Percentiles rank a stretch among this genome's conserved stretches.
These are phyloP conservation scores for Colletotrichum sansevieriae DNA, from an alignment of 2,329 filamentous ascomycete genomes.

Conservation along the genomic window DNA sequence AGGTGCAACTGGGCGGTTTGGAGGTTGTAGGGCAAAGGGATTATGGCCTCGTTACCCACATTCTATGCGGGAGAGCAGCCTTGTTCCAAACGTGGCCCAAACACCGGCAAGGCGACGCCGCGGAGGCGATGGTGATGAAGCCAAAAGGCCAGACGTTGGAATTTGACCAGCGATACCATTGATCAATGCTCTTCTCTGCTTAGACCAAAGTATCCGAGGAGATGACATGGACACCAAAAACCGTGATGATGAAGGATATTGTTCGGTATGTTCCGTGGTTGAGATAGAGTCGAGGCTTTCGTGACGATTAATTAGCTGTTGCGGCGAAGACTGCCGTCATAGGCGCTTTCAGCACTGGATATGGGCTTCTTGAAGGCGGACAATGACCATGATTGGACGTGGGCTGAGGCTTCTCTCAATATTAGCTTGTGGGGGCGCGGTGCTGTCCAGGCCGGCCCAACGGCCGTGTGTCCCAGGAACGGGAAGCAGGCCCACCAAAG, in stretches of 20 bases:
- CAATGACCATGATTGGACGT: constrained; percentile 8
- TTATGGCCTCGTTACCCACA: constrained; percentile 41
- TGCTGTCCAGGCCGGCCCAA: constrained; percentile 29
- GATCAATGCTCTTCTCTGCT: background rate
- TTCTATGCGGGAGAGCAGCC: constrained; percentile 26
- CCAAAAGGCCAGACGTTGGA: background rate
- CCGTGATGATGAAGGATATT: background rate
- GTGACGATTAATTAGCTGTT: constrained; percentile 13
- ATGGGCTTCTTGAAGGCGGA: constrained; percentile 1
- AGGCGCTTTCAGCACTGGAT: background rate
- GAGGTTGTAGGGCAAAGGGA: constrained; percentile 27
- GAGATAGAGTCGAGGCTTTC: constrained; percentile 17
- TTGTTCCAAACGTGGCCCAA: constrained; percentile 40
- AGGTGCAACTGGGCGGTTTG: constrained; percentile 37
- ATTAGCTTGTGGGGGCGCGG: constrained; percentile 11
- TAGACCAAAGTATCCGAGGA: too few species aligned
- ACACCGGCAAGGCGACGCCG: constrained; percentile 20
- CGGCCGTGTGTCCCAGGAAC: constrained; percentile 34
- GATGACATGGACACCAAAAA: background rate
- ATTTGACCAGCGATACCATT: too few species aligned
- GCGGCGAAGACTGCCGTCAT: background rate
- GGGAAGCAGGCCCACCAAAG: constrained; percentile 26
- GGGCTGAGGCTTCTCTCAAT: constrained; percentile 20
- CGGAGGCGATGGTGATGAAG: constrained; percentile 17
- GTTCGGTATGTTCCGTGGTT: constrained; percentile 2